Conservation (phyloP, 768 basidiomycete species). For the Russula ochroleuca region DNA sequence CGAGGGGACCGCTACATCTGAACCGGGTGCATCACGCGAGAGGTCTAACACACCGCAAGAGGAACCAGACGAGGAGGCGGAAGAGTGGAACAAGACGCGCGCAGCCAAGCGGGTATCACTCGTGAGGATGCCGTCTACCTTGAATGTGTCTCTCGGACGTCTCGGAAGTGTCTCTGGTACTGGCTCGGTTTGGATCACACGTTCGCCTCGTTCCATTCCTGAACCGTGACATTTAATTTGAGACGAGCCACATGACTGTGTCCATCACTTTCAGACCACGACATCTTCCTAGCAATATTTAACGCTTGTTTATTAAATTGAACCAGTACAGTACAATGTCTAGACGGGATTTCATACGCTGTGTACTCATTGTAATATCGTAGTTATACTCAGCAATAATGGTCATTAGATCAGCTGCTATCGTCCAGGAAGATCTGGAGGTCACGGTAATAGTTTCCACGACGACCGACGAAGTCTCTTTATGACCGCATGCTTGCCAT, state of each 20-base stretch:
- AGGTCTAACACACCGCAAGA: slow-evolving; percentile 46
- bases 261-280: background rate
- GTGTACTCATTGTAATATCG: slow-evolving; percentile 5
- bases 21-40: slow-evolving; percentile 37
- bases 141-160: slow-evolving; percentile 35
- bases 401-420: slow-evolving; percentile 9
- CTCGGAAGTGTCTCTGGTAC: slow-evolving; percentile 7
- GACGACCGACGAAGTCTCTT: slow-evolving; percentile 1
- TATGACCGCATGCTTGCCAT: background rate
- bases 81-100: slow-evolving; percentile 83
- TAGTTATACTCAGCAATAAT: slow-evolving; percentile 10
- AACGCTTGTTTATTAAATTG: slow-evolving; percentile 12
- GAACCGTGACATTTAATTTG: slow-evolving; percentile 3
- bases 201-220: slow-evolving; percentile 8
- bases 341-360: slow-evolving; percentile 2
- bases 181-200: slow-evolving; percentile 7
- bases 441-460: background rate
- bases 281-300: slow-evolving; percentile 18
- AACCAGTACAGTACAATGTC: background rate
- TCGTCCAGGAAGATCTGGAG: background rate
- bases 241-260: background rate
- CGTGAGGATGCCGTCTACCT: slow-evolving; percentile 62
- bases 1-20: slow-evolving; percentile 9
- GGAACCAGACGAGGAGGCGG: slow-evolving; percentile 63
- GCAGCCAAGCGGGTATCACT: slow-evolving; percentile 83